Evolutionary conservation across 306 rosid species (phyloP).

Genomic region (Glycyrrhiza uralensis): DNA sequence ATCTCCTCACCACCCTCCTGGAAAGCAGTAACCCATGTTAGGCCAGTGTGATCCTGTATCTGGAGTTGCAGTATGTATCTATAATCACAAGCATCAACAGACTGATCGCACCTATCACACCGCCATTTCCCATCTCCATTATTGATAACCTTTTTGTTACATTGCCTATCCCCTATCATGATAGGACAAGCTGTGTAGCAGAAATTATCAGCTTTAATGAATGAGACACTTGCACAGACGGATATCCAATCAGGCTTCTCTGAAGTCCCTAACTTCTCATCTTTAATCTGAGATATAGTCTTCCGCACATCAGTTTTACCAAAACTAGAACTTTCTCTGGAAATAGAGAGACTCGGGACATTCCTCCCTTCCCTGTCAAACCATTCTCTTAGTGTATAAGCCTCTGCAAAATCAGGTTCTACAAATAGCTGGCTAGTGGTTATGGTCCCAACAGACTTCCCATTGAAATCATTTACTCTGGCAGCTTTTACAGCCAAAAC

Average conservation of each 20-base stretch:
- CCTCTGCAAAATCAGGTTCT: conserved; percentile 69
- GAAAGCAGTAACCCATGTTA: conserved; percentile 86
- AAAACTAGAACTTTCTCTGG: conserved; percentile 48
- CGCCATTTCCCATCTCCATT: conserved; percentile 92
- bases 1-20: conserved; percentile 93
- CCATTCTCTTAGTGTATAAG: conserved; percentile 56
- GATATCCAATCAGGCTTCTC: conserved; percentile 97
- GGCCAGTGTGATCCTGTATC: conserved; percentile 83
- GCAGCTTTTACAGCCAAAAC: conserved; percentile 75
- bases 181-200: conserved; percentile 86
- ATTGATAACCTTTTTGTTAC: conserved; percentile 80
- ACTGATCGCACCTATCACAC: conserved; percentile 76
- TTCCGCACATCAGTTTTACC: conserved; percentile 57
- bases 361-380: conserved; percentile 76
- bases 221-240: conserved; percentile 61
- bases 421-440: conserved; percentile 63
- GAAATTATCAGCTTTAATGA: conserved; percentile 65
- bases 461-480: conserved; percentile 76
- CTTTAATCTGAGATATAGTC: conserved; percentile 79
- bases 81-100: conserved; percentile 64
- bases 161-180: conserved; percentile 75
- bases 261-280: conserved; percentile 83
- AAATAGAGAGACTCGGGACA: conserved; percentile 55
- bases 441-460: conserved; percentile 77
- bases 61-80: conserved; percentile 80